Evolutionary conservation across 768 basidiomycete genomes (phyloP).

Genomic region (Macrolepiota dolichaula): DNA sequence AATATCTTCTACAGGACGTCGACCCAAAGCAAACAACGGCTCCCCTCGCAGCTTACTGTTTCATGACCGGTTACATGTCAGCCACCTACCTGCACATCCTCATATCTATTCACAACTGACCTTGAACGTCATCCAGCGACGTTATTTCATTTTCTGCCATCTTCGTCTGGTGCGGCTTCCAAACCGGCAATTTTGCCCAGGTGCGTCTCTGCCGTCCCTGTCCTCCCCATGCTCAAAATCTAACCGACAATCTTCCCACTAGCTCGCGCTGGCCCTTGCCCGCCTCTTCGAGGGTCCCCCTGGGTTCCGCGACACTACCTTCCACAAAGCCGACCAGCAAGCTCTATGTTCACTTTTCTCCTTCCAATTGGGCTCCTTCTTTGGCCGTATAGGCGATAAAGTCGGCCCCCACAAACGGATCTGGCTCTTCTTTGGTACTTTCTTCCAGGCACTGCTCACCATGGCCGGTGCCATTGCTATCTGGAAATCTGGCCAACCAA

Average conservation of each 20-base stretch:
- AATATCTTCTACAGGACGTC: slow-evolving; percentile 41
- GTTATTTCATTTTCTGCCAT: slow-evolving; percentile 73
- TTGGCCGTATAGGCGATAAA: slow-evolving; percentile 83
- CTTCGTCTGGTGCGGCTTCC: slow-evolving; percentile 85
- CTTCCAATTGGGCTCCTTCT: slow-evolving; percentile 75
- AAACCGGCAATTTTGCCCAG: slow-evolving; percentile 76
- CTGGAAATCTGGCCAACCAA: slow-evolving; percentile 63
- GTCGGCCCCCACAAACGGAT: slow-evolving; percentile 68
- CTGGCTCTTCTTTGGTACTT: slow-evolving; percentile 72
- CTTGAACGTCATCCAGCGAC: slow-evolving; percentile 46
- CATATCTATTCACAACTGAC: not conserved
- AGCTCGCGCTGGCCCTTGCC: slow-evolving; percentile 79
- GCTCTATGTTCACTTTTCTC: slow-evolving; percentile 74
- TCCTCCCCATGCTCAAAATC: not conserved
- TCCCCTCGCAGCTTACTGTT: slow-evolving; percentile 62
- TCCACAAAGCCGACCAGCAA: slow-evolving; percentile 82
- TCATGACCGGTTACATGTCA: slow-evolving; percentile 77
- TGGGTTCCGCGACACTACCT: slow-evolving; percentile 48
- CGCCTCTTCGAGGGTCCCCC: slow-evolving; percentile 63
- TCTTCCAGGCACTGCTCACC: slow-evolving; percentile 73
- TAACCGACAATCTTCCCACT: slow-evolving; percentile 8
- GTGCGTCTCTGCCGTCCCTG: slow-evolving; percentile 26
- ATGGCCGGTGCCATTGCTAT: slow-evolving; percentile 69
- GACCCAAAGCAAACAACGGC: slow-evolving; percentile 47
- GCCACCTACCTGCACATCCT: slow-evolving; percentile 20